Evolutionary conservation across 2,329 filamentous ascomycete species (phyloP).

Genomic region (Aspergillus transmontanensis): DNA sequence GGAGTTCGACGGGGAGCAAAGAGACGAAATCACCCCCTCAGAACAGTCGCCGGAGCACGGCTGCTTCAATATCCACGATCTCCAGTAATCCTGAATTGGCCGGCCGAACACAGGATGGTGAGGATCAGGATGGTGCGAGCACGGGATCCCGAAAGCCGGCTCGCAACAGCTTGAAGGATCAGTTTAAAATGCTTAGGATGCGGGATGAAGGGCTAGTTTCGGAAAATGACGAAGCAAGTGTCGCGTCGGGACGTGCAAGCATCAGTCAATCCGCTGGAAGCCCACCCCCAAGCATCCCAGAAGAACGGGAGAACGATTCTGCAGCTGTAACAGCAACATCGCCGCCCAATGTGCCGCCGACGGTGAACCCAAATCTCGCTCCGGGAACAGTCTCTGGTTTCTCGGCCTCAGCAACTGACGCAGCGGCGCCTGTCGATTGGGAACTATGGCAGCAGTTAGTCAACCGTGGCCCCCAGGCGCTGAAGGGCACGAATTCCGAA

Average conservation of each 20-base stretch:
- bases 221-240: constrained; percentile 58
- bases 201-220: constrained; percentile 69
- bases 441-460: constrained; percentile 97
- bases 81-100: constrained; percentile 80
- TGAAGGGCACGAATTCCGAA: constrained; percentile 83
- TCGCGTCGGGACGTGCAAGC: constrained; percentile 46
- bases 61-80: constrained; percentile 76
- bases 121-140: constrained; percentile 56
- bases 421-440: constrained; percentile 82
- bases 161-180: constrained; percentile 71
- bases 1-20: constrained; percentile 61
- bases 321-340: constrained; percentile 33
- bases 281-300: constrained; percentile 51
- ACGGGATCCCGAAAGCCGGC: constrained; percentile 49
- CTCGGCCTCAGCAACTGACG: constrained; percentile 68
- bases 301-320: constrained; percentile 48
- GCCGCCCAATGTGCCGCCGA: constrained; percentile 58
- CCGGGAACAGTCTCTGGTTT: constrained; percentile 86
- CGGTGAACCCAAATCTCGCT: constrained; percentile 70
- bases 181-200: constrained; percentile 76
- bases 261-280: constrained; percentile 49
- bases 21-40: constrained; percentile 57
- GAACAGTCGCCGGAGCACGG: constrained; percentile 68
- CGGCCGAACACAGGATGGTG: constrained; percentile 70
- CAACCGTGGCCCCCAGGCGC: constrained; percentile 86